Percentiles rank a stretch among this genome's conserved stretches.
Conservation (phyloP, 345 rosid species). For the Turnera subulata region DNA sequence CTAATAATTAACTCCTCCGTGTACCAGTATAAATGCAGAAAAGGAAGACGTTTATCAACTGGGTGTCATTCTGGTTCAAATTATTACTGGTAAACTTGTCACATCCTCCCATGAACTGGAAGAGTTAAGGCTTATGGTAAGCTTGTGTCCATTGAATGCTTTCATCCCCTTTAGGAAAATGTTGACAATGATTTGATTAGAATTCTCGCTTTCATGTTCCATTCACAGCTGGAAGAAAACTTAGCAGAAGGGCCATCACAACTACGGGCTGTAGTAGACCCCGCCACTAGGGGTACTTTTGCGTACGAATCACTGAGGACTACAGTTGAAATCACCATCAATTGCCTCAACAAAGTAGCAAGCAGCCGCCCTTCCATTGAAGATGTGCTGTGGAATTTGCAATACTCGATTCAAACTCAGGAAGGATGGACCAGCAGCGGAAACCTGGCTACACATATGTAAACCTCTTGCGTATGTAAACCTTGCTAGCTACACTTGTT, state of each 20-base stretch:
- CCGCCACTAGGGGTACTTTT: slow-evolving; percentile 55
- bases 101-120: slow-evolving; percentile 47
- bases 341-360: slow-evolving; percentile 59
- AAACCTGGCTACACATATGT: slow-evolving; percentile 44
- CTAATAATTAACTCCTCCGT: neutral
- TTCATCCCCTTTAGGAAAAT: neutral
- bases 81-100: slow-evolving; percentile 58
- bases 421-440: slow-evolving; percentile 90
- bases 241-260: slow-evolving; percentile 56
- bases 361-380: slow-evolving; percentile 74
- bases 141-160: neutral
- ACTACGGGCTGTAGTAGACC: slow-evolving; percentile 45
- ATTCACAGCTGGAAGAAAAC: slow-evolving; percentile 51
- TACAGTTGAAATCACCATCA: slow-evolving; percentile 59
- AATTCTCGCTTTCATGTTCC: neutral
- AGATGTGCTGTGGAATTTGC: slow-evolving; percentile 92
- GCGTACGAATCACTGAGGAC: slow-evolving; percentile 82
- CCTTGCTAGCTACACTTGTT: too few relatives aligned
- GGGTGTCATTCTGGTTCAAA: slow-evolving; percentile 63
- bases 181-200: neutral
- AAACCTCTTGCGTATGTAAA: too few relatives aligned
- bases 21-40: slow-evolving; percentile 48
- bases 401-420: slow-evolving; percentile 82
- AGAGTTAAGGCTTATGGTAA: slow-evolving; percentile 53
- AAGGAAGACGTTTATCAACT: slow-evolving; percentile 87